Base-by-base conservation (phyloP, 2,329 filamentous ascomycete species). In the Neonectria hederae region DNA sequence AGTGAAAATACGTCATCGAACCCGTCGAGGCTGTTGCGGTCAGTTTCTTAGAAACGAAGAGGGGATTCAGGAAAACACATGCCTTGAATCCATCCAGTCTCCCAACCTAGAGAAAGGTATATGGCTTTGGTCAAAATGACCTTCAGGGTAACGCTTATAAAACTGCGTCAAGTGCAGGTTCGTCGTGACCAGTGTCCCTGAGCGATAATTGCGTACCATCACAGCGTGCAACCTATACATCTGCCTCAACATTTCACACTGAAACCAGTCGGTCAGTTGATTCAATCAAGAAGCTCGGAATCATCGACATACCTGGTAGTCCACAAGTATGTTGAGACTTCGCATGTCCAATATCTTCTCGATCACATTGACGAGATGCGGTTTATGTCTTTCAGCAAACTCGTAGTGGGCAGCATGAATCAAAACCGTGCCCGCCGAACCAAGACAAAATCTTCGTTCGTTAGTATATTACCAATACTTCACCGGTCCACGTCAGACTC, bases 111-210 rank as follows among this genome's bases (percentile, higher is more conserved):
- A 55, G 24, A 67, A 62, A 10, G 65, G 65, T 17, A 67, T 53
- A 17, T 67, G 65, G 5, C 62, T 62, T 24, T 54, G 59, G 17
- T 67, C 58, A 14, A 67, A 65, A 28, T 56, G 38, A 2, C 54
- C 65, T 19, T 65, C 51, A 4, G 65, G 65, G 22, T 67, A 67
- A 11, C 65, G 43, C 26, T 65, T 65, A 14, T 67, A 62, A 38
- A 67, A 67, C 10, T 67, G 65, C 5, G 62, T 65, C 42, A 67
- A 38, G 45, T 65, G 57, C 24, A 67, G 3, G 22, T 67, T 62
- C 3, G 65, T 59, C 14, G 65, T 65, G 5, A 59, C 40, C 6
- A 67, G 38, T 5, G 62, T 67, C 4, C 57, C 62, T 42, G 62
- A 56, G 14, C 49, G 40, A 32, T 67, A 67, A 17, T 59, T 60